Evolutionary conservation across 305 asterid genomes (phyloP).

Genomic region (Fraxinus floribunda): DNA sequence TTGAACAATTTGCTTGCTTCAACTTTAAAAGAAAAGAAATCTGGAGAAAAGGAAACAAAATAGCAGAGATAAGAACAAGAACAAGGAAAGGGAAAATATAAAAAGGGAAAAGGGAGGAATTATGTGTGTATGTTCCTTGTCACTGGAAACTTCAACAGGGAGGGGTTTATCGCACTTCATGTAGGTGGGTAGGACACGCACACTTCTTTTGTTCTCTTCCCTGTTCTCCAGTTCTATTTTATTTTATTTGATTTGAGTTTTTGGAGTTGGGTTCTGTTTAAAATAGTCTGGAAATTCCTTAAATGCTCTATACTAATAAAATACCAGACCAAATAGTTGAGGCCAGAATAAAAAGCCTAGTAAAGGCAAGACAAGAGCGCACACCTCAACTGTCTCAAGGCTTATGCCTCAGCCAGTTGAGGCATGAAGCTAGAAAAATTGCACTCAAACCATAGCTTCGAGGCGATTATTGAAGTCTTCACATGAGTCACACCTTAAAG

Average conservation of each 20-base stretch:
- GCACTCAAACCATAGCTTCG: not conserved
- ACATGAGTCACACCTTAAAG: not conserved
- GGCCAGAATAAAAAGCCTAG: not conserved
- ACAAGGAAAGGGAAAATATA: not conserved
- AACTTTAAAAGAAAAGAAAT: not conserved
- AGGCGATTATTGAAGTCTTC: not conserved
- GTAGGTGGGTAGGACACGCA: not conserved
- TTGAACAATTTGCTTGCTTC: not conserved
- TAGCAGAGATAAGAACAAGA: not conserved
- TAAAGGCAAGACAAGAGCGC: not conserved
- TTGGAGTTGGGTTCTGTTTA: not conserved
- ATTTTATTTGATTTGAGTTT: not conserved
- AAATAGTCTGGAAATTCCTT: not conserved
- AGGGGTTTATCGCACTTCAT: not conserved
- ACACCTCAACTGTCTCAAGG: not conserved
- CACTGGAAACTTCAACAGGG: not conserved
- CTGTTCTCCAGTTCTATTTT: not conserved
- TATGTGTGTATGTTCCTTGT: not conserved
- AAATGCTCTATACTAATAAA: not conserved
- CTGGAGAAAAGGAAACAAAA: not conserved
- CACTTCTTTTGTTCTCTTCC: not conserved
- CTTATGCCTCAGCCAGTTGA: not conserved
- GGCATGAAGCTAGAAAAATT: not conserved
- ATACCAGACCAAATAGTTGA: not conserved
- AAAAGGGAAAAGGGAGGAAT: not conserved